Percentiles rank a stretch among this genome's conserved stretches.
phyloP scores from a whole-genome alignment of 768 basidiomycete genomes.

The Calvatia gigantea region DNA sequence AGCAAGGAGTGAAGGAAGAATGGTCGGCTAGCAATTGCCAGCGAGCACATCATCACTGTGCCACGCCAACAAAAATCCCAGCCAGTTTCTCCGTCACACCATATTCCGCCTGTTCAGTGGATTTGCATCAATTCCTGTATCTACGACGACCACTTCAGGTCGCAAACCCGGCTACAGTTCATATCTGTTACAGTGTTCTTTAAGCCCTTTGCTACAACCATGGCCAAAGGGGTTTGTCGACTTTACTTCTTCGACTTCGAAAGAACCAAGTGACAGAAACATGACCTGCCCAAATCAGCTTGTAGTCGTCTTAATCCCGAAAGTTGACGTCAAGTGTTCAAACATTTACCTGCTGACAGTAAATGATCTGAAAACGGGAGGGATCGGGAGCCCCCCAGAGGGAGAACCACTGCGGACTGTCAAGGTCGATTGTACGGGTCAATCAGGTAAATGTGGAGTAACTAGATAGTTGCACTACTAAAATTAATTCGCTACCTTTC shows the following conservation, averaged over 20 bases:
- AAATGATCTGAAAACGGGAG: too few species aligned
- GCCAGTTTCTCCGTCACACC: conserved; percentile 1
- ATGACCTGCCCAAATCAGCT: too few species aligned
- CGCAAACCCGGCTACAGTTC: too few species aligned
- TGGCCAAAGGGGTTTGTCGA: too few species aligned
- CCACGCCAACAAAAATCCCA: background rate
- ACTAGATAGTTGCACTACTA: background rate
- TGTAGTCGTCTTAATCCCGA: background rate
- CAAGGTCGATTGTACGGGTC: background rate
- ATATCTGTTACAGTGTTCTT: too few species aligned
- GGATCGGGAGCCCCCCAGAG: too few species aligned
- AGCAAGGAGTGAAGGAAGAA: background rate
- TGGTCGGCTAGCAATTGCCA: background rate
- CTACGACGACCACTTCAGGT: too few species aligned
- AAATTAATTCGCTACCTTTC: background rate
- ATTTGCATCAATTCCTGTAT: too few species aligned
- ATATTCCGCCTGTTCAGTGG: background rate
- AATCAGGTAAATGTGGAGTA: background rate
- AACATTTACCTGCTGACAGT: too few species aligned
- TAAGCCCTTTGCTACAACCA: too few species aligned
- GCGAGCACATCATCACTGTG: background rate
- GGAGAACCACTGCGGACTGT: background rate
- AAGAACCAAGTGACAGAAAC: too few species aligned
- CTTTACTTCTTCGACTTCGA: too few species aligned
- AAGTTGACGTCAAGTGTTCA: background rate